Evolutionary conservation across 2,329 filamentous ascomycete genomes (phyloP).

Genomic region (Fusarium sp.): DNA sequence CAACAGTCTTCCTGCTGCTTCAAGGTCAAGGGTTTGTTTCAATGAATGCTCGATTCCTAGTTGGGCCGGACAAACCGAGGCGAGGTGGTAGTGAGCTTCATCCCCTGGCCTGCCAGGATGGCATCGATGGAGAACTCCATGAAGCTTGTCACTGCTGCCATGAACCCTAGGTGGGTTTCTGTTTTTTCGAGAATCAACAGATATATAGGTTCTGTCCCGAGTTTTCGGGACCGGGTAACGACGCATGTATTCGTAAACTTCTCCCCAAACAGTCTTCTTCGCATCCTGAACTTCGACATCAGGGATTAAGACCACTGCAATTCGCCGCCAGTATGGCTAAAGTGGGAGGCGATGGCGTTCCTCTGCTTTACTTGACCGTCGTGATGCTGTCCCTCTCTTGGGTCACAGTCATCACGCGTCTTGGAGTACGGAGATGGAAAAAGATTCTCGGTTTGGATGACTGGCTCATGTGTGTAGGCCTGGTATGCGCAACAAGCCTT

Average conservation of each 20-base stretch:
- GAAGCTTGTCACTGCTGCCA: background rate
- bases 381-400: constrained; percentile 32
- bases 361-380: constrained; percentile 32
- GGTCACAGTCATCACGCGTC: constrained; percentile 9
- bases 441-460: constrained; percentile 36
- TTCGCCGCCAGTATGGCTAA: constrained; percentile 15
- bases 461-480: constrained; percentile 36
- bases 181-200: background rate
- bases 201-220: background rate
- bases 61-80: background rate
- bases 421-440: constrained; percentile 31
- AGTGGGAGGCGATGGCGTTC: constrained; percentile 28
- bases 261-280: background rate
- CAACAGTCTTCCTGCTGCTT: background rate
- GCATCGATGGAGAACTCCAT: background rate
- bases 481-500: constrained; percentile 12
- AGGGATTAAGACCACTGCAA: background rate
- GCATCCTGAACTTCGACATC: background rate
- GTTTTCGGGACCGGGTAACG: background rate
- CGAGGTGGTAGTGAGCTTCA: background rate
- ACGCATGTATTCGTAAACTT: background rate
- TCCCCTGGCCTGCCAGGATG: background rate
- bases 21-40: background rate
- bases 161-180: background rate
- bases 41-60: background rate